Percentiles rank a stretch among this genome's conserved stretches.
Conservation (phyloP, 345 rosid species). For the Brassica cretica region DNA sequence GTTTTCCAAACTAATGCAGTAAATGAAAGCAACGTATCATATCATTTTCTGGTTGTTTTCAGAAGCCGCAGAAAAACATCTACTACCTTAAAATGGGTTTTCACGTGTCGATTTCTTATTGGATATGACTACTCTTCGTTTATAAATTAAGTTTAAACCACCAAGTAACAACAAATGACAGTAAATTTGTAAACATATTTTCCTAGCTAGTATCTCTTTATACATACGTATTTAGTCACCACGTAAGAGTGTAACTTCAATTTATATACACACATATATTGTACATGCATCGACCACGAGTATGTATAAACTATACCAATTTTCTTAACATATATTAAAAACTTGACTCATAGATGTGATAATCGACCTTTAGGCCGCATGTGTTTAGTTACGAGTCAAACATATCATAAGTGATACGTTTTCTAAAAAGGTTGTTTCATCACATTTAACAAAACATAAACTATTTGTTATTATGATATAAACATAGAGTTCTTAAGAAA, state of each 20-base stretch:
- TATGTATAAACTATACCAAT: background rate
- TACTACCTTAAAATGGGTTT: slow-evolving; percentile 49
- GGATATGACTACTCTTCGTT: background rate
- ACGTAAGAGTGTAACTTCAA: background rate
- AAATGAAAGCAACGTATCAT: slow-evolving; percentile 37
- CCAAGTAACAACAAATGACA: background rate
- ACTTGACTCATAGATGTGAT: background rate
- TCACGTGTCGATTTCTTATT: slow-evolving; percentile 42
- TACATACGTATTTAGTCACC: background rate
- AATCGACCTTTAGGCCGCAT: background rate
- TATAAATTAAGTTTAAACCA: background rate
- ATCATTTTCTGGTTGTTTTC: slow-evolving; percentile 41
- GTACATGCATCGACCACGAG: background rate
- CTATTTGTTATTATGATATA: slow-evolving; percentile 16
- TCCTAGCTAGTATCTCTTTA: background rate
- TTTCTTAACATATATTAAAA: background rate
- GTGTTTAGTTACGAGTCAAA: slow-evolving; percentile 32
- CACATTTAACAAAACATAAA: slow-evolving; percentile 16
- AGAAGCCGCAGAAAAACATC: slow-evolving; percentile 49
- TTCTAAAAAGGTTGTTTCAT: slow-evolving; percentile 1
- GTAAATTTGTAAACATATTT: background rate
- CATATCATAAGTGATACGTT: slow-evolving; percentile 1
- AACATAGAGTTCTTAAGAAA: background rate
- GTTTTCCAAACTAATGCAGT: background rate
- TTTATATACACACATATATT: background rate